Evolutionary conservation across 2,329 filamentous ascomycete species (phyloP).

Genomic region (Purpureocillium lavendulum): DNA sequence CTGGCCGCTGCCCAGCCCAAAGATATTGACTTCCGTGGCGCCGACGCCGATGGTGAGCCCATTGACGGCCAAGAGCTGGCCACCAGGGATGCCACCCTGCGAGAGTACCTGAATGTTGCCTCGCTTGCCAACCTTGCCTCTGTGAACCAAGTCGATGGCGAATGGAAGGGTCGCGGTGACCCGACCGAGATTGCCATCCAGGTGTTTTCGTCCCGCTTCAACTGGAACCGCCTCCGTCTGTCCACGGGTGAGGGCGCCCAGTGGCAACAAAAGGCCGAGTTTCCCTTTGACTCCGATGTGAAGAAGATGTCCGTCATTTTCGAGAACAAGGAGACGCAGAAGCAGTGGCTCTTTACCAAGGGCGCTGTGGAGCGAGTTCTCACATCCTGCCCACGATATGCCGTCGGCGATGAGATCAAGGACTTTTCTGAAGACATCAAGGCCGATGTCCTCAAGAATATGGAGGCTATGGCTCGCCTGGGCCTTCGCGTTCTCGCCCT

Average conservation of each 20-base stretch:
- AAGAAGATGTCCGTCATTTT: slow-evolving; percentile 74
- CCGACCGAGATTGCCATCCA: slow-evolving; percentile 64
- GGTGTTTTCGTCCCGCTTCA: slow-evolving; percentile 63
- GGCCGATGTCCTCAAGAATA: slow-evolving; percentile 53
- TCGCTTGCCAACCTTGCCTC: slow-evolving; percentile 58
- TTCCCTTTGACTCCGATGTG: slow-evolving; percentile 65
- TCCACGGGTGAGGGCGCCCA: slow-evolving; percentile 37
- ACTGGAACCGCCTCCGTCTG: slow-evolving; percentile 48
- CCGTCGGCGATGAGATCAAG: slow-evolving; percentile 31
- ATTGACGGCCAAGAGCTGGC: slow-evolving; percentile 22
- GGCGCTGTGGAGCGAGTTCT: slow-evolving; percentile 64
- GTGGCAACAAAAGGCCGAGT: slow-evolving; percentile 57
- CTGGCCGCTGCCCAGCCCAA: slow-evolving; percentile 27
- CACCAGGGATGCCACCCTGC: slow-evolving; percentile 36
- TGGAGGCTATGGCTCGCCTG: slow-evolving; percentile 58
- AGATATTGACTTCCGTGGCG: slow-evolving; percentile 20
- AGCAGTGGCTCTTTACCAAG: slow-evolving; percentile 50
- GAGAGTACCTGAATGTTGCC: slow-evolving; percentile 52
- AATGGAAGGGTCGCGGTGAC: slow-evolving; percentile 58
- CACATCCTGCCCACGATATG: slow-evolving; percentile 48
- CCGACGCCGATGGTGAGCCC: slow-evolving; percentile 16
- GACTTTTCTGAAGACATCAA: slow-evolving; percentile 45
- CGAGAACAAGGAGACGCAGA: slow-evolving; percentile 26
- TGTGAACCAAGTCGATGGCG: slow-evolving; percentile 43
- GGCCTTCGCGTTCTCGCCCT: slow-evolving; percentile 63